Evolutionary conservation across 768 basidiomycete species (phyloP).

Genomic region (Omphalotus guepiniiformis): DNA sequence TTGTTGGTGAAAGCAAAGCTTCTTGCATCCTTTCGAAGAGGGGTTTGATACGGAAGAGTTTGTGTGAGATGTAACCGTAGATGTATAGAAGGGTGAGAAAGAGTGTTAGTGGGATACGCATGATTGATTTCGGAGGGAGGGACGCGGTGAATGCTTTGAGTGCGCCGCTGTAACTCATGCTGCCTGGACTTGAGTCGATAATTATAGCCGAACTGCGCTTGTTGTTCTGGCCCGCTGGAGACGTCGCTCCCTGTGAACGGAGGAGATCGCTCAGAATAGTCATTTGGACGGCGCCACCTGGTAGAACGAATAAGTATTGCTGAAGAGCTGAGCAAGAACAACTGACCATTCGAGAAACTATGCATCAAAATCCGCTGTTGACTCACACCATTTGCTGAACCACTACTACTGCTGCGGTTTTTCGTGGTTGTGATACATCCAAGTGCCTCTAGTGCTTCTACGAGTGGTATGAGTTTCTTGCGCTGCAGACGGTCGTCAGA

Average conservation of each 20-base stretch:
- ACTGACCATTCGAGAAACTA: constrained; percentile 44
- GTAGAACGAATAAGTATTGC: background rate
- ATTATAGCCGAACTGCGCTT: constrained; percentile 26
- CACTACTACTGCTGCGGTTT: constrained; percentile 6
- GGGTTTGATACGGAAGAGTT: constrained; percentile 20
- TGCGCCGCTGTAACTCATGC: constrained; percentile 21
- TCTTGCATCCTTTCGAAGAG: constrained; percentile 24
- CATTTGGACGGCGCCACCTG: constrained; percentile 40
- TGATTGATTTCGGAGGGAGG: constrained; percentile 24
- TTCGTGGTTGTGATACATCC: constrained; percentile 23
- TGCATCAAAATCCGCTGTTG: constrained; percentile 38
- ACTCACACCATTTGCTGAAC: constrained; percentile 3
- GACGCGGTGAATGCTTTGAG: constrained; percentile 28
- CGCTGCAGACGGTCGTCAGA: too few species aligned
- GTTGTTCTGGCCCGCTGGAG: constrained; percentile 10
- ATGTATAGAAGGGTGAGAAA: constrained; percentile 27
- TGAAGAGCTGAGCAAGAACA: background rate
- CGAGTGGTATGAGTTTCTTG: constrained; percentile 29
- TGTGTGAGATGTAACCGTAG: constrained; percentile 15
- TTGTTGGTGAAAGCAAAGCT: constrained; percentile 20
- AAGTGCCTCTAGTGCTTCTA: constrained; percentile 32
- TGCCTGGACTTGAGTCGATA: constrained; percentile 44
- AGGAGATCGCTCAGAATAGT: constrained; percentile 31
- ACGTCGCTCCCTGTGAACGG: constrained; percentile 12
- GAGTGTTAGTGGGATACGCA: constrained; percentile 18